These are phyloP conservation scores for Pythium folliculosum DNA, from an alignment of 352 stramenopile species.

Conservation along the genomic window DNA sequence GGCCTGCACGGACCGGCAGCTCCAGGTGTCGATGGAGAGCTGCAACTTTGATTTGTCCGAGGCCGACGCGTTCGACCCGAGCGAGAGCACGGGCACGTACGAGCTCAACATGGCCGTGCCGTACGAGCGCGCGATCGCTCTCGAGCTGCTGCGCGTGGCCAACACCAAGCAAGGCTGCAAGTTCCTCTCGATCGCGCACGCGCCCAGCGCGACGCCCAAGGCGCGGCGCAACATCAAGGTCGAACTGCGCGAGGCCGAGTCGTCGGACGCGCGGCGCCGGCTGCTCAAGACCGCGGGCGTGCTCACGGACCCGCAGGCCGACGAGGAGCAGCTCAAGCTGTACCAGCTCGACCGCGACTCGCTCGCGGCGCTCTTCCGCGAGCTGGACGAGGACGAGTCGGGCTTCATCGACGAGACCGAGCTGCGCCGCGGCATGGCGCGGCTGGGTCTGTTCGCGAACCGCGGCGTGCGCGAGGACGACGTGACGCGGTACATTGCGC, in stretches of 20 bases:
- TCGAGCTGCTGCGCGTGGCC: slow-evolving; percentile 69
- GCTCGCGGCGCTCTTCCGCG: slow-evolving; percentile 54
- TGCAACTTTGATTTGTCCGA: slow-evolving; percentile 79
- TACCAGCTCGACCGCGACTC: slow-evolving; percentile 52
- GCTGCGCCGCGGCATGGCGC: slow-evolving; percentile 50
- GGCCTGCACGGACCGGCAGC: slow-evolving; percentile 48
- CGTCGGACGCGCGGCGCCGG: slow-evolving; percentile 38
- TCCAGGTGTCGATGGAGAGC: slow-evolving; percentile 60
- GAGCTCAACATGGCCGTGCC: slow-evolving; percentile 76
- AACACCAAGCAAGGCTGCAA: slow-evolving; percentile 83
- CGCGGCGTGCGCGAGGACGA: slow-evolving; percentile 58
- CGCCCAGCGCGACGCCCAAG: slow-evolving; percentile 35
- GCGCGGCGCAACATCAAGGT: slow-evolving; percentile 57
- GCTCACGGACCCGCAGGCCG: slow-evolving; percentile 40
- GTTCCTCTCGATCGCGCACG: slow-evolving; percentile 74
- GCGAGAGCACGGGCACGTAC: slow-evolving; percentile 71
- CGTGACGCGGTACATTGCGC: slow-evolving; percentile 57
- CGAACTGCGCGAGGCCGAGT: slow-evolving; percentile 57
- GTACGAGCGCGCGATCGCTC: slow-evolving; percentile 69
- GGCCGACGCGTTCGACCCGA: slow-evolving; percentile 67
- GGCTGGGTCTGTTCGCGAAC: slow-evolving; percentile 38
- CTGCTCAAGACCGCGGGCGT: slow-evolving; percentile 74
- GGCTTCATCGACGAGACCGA: slow-evolving; percentile 68
- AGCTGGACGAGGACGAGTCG: slow-evolving; percentile 68
- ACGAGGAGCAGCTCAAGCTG: slow-evolving; percentile 35